phyloP scores from a whole-genome alignment of 495 filamentous ascomycete species.

The Tuber aestivum region DNA sequence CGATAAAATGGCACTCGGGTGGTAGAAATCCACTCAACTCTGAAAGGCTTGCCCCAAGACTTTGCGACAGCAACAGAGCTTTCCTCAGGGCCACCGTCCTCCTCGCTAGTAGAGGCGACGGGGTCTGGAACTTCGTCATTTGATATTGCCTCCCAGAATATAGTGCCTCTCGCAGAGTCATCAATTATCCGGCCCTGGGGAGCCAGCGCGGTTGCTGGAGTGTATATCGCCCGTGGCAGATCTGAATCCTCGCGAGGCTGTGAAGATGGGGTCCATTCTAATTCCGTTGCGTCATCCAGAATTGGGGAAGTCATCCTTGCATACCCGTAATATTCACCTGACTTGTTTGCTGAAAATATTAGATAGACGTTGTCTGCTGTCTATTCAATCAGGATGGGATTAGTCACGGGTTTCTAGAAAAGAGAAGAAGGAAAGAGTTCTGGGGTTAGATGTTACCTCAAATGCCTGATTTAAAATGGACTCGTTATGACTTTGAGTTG shows the following conservation, averaged over 20 bases:
- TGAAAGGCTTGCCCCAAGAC: slow-evolving; percentile 87
- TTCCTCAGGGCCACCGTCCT: slow-evolving; percentile 46
- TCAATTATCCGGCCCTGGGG: slow-evolving; percentile 87
- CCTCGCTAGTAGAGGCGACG: slow-evolving; percentile 42
- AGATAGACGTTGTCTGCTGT: slow-evolving; percentile 82
- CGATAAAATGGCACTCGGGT: slow-evolving; percentile 83
- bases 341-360: slow-evolving; percentile 96
- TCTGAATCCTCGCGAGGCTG: slow-evolving; percentile 53
- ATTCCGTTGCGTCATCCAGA: slow-evolving; percentile 63
- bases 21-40: slow-evolving; percentile 85
- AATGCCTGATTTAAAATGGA: slow-evolving; percentile 74
- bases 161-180: slow-evolving; percentile 84
- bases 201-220: slow-evolving; percentile 69
- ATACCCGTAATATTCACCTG: slow-evolving; percentile 94
- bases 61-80: slow-evolving; percentile 45
- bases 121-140: slow-evolving; percentile 48
- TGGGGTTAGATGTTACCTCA: no score
- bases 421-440: background rate
- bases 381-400: slow-evolving; percentile 45
- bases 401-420: background rate
- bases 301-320: slow-evolving; percentile 87
- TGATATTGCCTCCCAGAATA: slow-evolving; percentile 87
- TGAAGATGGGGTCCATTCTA: slow-evolving; percentile 58
- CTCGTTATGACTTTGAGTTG: slow-evolving; percentile 93
- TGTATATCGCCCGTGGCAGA: slow-evolving; percentile 67